Base-by-base conservation (phyloP, 352 stramenopile genomes). In the Phytophthora capsici region DNA sequence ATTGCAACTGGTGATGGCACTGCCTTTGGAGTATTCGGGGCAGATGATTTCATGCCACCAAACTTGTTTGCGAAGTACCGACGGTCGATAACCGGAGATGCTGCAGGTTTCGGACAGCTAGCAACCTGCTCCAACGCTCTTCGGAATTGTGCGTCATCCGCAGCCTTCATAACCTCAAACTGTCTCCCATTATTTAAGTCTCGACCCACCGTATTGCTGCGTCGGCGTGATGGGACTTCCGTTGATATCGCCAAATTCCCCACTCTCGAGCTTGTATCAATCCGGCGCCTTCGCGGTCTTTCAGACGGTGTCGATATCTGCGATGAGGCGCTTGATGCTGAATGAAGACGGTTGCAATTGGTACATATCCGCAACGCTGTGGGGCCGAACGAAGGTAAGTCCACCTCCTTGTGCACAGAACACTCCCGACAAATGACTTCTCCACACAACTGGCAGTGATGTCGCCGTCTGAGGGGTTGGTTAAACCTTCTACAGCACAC, bases 361-460 rank as follows among this genome's bases (percentile, higher is more conserved):
- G 71, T 78, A 51, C 86, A 94, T 40, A 94, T 86, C 12, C 83
- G 80, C 20, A 93, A 41, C n/a, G 77, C 66, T 25, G 82, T 91
- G 7, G 77, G 77, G 0, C 86, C 86, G n/a, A 86, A 73, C 7
- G 76, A 84, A 1, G 83, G 86, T 20, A 93, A 47, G 57, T 89
- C 80, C 9, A 82, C 73, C 46, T 92, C 77, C 47, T 93, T 91
- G 46, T 88, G 75, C 10, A 88, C 70, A 16, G 82, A 91, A 52
- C 86, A 94, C 41, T 88, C 71, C 1, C 81, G 77, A 48, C 86
- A 94, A 45, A 94, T 90, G 19, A 92, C 74, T 46, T 92, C 81
- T 55, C 81, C 79, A 49, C 86, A 95, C 12, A 91, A 57, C 4
- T 82, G 82, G n/a, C 86, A 95, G 60, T 92, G 84, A 52, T 92